Base-by-base conservation (phyloP, 2,329 filamentous ascomycete genomes). In the Diaporthe sp. region DNA sequence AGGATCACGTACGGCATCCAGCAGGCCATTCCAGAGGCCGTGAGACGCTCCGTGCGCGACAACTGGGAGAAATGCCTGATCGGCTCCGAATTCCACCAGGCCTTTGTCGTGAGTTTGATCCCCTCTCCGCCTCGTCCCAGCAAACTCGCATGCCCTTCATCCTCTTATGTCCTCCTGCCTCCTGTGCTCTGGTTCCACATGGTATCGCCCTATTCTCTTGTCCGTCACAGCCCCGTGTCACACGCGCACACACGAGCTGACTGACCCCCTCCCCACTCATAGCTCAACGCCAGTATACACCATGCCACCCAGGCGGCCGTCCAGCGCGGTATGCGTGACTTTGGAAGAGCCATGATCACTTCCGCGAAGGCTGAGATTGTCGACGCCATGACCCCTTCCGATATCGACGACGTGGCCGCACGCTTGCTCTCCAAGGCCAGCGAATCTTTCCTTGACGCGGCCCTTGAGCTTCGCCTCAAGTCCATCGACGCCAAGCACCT, bases 401-500 rank as follows among this genome's bases (percentile, higher is more conserved):
- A 89, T 31, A 71, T 91, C 4, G 89, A 91, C 76, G 82, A 84
- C 2, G 78, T 89, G 22, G 82, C 84, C 4, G 82, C 86, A 37
- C 44, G 79, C 1, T 84, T 91, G 39, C 80, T 91, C 8, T 77
- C 81, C 65, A 88, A 86, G 70, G 86, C 85, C 19, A 89, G 88
- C 77, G 81, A 87, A 44, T 74, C 77, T 1, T 90, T 92, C 72
- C 84, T 91, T 2, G 89, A 91, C 79, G 86, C 83, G 72, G 88
- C 86, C 4, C 79, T 92, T n/a, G 86, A 87, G 25, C 83, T 81
- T 72, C 87, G 90, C 0, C 83, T 92, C 4, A 84, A 85, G 61
- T 89, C 88, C 2, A 91, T 92, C 70, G 85, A 86, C 13, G 89
- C 89, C 1, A 86, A 88, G 37, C 85, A 87, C 19, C 85, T 92